These are phyloP conservation scores for Cadophora sp. DNA, from an alignment of 2,329 filamentous ascomycete species.

Conservation along the genomic window DNA sequence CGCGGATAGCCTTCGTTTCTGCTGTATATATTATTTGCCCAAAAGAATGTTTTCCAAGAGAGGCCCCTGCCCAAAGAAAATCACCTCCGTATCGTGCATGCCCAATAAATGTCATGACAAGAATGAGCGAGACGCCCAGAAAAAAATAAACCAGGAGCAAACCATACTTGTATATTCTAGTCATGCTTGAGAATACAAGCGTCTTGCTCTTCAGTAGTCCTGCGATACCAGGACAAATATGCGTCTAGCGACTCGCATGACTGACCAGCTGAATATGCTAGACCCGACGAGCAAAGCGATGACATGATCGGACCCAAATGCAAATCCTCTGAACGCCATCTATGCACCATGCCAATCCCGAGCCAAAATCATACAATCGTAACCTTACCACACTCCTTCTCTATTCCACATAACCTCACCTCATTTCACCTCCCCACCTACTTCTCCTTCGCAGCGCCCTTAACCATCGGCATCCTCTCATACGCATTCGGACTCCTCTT, in stretches of 20 bases:
- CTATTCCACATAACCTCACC: not conserved
- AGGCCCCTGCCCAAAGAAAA: not conserved
- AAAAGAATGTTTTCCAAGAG: constrained; percentile 1
- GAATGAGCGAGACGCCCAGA: not conserved
- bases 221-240: not conserved
- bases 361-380: constrained; percentile 11
- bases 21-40: constrained; percentile 7
- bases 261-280: too few relatives aligned
- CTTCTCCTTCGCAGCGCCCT: constrained; percentile 37
- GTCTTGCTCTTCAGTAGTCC: not conserved
- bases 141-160: not conserved
- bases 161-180: not conserved
- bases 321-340: constrained; percentile 17
- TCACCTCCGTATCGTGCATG: not conserved
- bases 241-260: not conserved
- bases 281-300: too few relatives aligned
- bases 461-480: constrained; percentile 73
- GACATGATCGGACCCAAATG: constrained; percentile 14
- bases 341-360: constrained; percentile 6
- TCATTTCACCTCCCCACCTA: not conserved
- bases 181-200: not conserved
- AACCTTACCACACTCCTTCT: not conserved
- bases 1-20: not conserved
- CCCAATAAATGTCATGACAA: not conserved
- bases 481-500: constrained; percentile 81